Evolutionary conservation across 2,329 filamentous ascomycete species (phyloP), one percentile per base, ranked within the genome.

Genomic region (Sarocladiaceae sp.): DNA sequence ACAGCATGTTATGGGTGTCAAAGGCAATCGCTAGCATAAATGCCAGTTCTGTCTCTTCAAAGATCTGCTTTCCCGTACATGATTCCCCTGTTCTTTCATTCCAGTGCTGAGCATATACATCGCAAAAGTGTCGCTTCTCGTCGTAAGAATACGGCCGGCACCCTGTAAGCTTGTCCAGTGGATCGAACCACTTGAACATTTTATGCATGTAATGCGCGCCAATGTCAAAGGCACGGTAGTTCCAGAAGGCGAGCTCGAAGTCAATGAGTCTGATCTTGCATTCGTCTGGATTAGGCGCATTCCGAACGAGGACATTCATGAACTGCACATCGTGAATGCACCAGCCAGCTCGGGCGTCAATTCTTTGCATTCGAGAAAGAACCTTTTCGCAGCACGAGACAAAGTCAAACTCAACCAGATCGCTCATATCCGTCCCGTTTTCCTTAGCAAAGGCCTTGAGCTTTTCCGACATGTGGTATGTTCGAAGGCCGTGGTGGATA

Each of bases 131-230:
- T n/a, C 47, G 49, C 52, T 57, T 56, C 54, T 57, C 57, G 2
- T 52, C 47, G 2, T 55, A 53, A 1, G 37, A 50, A 25, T 55
- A 58, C 17, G 35, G 25, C 10, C 56, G 31, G 40, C 57, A 59
- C 50, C 37, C 8, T 5, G 53, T 54, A 18, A 58, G 53, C 33
- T 53, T 54, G 52, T 23, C 55, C 23, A 48, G 29, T 8, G 49
- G 47, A 47, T 57, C 55, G 44, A 54, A 56, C 57, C 56, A 59
- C 40, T 54, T 56, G 52, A 59, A 57, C 44, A 57, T 4, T 37
- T 57, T 57, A 25, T 59, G 57, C 54, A 59, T 56, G 33, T 54
- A 59, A 51, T 59, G 57, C 7, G 55, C 57, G 18, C 57, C 54
- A 23, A 58, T 57, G 37, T 58, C 57, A 15, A 58, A 56, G 15